Conservation (phyloP, 257 asterid genomes). For the Nicotiana noctiflora region DNA sequence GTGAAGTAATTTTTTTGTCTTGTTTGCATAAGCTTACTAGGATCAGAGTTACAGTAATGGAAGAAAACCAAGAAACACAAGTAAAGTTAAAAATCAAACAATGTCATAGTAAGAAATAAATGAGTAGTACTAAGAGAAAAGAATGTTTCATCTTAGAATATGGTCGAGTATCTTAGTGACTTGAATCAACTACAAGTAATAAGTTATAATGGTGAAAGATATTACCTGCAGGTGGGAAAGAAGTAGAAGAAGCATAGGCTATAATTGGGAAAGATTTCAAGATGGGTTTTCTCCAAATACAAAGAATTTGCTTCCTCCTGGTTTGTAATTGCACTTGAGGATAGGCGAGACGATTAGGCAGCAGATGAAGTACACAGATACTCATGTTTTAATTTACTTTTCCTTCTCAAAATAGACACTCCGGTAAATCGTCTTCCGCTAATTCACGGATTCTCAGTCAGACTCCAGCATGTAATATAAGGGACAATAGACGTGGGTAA, state of each 20-base stretch:
- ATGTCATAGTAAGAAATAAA: too few relatives aligned
- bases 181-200: background rate
- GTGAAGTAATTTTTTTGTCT: too few relatives aligned
- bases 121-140: background rate
- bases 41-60: too few relatives aligned
- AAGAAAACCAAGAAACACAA: too few relatives aligned
- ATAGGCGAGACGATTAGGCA: conserved; percentile 7
- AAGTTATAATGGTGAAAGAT: background rate
- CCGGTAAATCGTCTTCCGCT: background rate
- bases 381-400: conserved; percentile 14
- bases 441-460: background rate
- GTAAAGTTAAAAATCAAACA: too few relatives aligned
- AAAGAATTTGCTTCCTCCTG: background rate
- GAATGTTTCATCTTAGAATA: background rate
- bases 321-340: conserved; percentile 17
- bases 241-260: conserved; percentile 44
- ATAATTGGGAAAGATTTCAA: conserved; percentile 13
- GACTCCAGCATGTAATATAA: too few relatives aligned
- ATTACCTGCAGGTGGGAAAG: conserved; percentile 46
- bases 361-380: conserved; percentile 13
- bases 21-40: too few relatives aligned
- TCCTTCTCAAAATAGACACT: background rate
- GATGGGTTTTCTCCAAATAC: conserved; percentile 3
- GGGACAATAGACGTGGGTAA: too few relatives aligned
- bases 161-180: background rate